Percentiles rank a stretch among this genome's conserved stretches.
These are phyloP conservation scores for Phytophthora europaea DNA, from an alignment of 352 stramenopile species.

Conservation along the genomic window DNA sequence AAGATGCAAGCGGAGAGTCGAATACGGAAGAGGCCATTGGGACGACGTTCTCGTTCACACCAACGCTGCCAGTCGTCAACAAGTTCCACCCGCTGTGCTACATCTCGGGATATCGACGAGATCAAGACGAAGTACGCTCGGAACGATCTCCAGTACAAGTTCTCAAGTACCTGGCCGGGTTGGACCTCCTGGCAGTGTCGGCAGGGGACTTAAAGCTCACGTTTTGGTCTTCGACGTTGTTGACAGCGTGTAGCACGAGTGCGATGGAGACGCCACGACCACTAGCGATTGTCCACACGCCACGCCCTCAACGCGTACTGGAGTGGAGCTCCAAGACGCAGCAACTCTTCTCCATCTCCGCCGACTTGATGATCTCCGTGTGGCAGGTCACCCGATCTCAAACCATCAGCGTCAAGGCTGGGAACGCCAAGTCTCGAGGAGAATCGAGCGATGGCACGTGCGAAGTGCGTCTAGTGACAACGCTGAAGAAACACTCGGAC, in stretches of 20 bases:
- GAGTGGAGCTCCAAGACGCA: slow-evolving; percentile 69
- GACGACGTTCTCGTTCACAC: slow-evolving; percentile 38
- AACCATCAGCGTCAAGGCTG: slow-evolving; percentile 18
- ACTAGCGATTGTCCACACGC: slow-evolving; percentile 72
- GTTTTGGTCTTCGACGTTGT: slow-evolving; percentile 72
- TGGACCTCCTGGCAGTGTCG: slow-evolving; percentile 78
- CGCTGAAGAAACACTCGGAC: slow-evolving; percentile 76
- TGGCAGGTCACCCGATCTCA: slow-evolving; percentile 57
- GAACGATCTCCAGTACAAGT: slow-evolving; percentile 82
- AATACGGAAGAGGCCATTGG: slow-evolving; percentile 17
- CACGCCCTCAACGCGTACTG: slow-evolving; percentile 73
- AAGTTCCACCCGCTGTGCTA: slow-evolving; percentile 84
- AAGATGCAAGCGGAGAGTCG: slow-evolving; percentile 3
- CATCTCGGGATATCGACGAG: slow-evolving; percentile 69
- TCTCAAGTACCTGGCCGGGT: slow-evolving; percentile 67
- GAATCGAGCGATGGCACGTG: slow-evolving; percentile 51
- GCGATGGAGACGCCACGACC: slow-evolving; percentile 72
- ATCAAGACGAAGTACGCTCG: slow-evolving; percentile 81
- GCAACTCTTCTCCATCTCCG: slow-evolving; percentile 79
- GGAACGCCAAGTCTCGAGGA: slow-evolving; percentile 23
- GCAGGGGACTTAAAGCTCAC: slow-evolving; percentile 82
- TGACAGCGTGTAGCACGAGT: slow-evolving; percentile 71
- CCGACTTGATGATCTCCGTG: slow-evolving; percentile 75
- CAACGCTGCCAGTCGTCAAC: slow-evolving; percentile 63
- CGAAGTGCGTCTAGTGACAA: slow-evolving; percentile 62